phyloP scores from a whole-genome alignment of 441 rosid genomes.

The Viola pubescens region DNA sequence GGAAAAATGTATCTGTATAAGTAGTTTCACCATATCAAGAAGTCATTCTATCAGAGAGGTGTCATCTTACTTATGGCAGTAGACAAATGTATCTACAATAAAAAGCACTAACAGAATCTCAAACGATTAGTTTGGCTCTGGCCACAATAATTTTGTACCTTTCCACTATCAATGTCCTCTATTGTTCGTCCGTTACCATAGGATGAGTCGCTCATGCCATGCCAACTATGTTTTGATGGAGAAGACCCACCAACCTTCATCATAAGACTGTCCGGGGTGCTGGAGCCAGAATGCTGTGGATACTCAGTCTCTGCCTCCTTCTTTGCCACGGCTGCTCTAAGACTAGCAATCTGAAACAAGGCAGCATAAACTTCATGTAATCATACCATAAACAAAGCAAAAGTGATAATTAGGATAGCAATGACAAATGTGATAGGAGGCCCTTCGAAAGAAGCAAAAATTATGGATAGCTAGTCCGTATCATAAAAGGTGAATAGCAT shows the following conservation, averaged over 20 bases:
- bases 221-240: conserved; percentile 38
- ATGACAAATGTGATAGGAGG: background rate
- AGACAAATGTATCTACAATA: background rate
- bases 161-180: conserved; percentile 26
- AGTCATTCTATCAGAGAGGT: no score
- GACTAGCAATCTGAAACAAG: conserved; percentile 58
- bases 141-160: conserved; percentile 26
- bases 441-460: conserved; percentile 2
- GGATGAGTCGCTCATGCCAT: conserved; percentile 29
- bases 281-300: conserved; percentile 37
- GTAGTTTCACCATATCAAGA: background rate
- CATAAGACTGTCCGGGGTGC: conserved; percentile 50
- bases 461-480: background rate
- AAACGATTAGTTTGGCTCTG: conserved; percentile 20
- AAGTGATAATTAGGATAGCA: conserved; percentile 1
- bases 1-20: conserved; percentile 1
- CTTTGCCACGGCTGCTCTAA: conserved; percentile 75
- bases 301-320: conserved; percentile 57
- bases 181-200: conserved; percentile 26
- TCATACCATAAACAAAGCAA: background rate
- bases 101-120: background rate
- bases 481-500: background rate
- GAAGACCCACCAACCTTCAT: conserved; percentile 42
- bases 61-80: background rate
- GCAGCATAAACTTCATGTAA: conserved; percentile 4